A percentile compares a stretch with the other conserved stretches of the same genome.
Conservation (phyloP, 352 stramenopile species). For the Globisporangium megalacanthum region DNA sequence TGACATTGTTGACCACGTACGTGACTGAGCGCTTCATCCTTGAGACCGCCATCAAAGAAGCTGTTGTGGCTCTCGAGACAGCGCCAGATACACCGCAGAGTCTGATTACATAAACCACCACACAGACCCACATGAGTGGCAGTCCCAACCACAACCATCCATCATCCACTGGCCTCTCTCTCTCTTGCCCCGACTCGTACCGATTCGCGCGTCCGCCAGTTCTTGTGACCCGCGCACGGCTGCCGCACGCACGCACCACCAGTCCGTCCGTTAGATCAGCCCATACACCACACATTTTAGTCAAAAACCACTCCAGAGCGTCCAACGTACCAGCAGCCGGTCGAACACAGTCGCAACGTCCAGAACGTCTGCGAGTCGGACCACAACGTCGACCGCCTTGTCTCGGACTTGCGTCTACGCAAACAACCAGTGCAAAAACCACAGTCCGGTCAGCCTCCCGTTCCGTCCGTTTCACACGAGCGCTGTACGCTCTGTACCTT, state of each 20-base stretch:
- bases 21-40: slow-evolving; percentile 57
- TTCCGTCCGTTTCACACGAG: background rate
- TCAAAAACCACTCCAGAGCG: background rate
- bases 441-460: background rate
- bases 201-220: slow-evolving; percentile 80
- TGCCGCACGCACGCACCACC: slow-evolving; percentile 1
- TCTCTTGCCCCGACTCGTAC: slow-evolving; percentile 16
- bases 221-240: slow-evolving; percentile 63
- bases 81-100: slow-evolving; percentile 57
- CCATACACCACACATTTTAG: background rate
- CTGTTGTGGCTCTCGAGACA: slow-evolving; percentile 46
- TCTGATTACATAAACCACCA: slow-evolving; percentile 19
- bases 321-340: slow-evolving; percentile 28
- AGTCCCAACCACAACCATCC: background rate
- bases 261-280: too few species aligned
- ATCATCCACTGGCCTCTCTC: background rate
- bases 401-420: slow-evolving; percentile 42
- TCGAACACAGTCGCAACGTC: slow-evolving; percentile 59
- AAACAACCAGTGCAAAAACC: background rate
- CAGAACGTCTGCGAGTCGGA: slow-evolving; percentile 57
- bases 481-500: slow-evolving; percentile 23
- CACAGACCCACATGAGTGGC: background rate
- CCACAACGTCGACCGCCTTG: slow-evolving; percentile 69
- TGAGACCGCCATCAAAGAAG: slow-evolving; percentile 31
- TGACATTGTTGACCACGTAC: slow-evolving; percentile 17